Evolutionary conservation across 2,329 filamentous ascomycete species (phyloP).

Genomic region (Phaeosphaeria sp.): DNA sequence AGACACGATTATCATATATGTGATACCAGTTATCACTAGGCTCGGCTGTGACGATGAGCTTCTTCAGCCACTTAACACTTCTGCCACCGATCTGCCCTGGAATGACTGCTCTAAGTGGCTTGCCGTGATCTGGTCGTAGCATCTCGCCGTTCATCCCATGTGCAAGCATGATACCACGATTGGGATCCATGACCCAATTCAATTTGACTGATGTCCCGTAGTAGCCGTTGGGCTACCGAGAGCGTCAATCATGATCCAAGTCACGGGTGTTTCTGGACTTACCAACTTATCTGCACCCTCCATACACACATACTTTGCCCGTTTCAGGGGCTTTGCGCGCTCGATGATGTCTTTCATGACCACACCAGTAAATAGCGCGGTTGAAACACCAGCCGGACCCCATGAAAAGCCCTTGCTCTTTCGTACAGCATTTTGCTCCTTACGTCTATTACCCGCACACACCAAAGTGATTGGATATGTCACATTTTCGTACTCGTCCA

Average conservation of each 20-base stretch:
- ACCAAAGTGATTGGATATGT: constrained; percentile 89
- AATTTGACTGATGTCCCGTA: constrained; percentile 90
- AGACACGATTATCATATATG: constrained; percentile 88
- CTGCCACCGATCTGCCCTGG: constrained; percentile 91
- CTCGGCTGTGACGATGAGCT: constrained; percentile 74
- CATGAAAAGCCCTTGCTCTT: constrained; percentile 96
- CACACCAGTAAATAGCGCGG: constrained; percentile 85
- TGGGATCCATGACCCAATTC: constrained; percentile 85
- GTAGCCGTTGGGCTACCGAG: constrained; percentile 75
- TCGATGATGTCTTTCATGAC: constrained; percentile 74
- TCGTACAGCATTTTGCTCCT: constrained; percentile 89
- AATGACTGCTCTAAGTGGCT: constrained; percentile 80
- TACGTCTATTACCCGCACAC: constrained; percentile 88
- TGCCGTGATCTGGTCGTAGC: constrained; percentile 83
- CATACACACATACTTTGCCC: constrained; percentile 85
- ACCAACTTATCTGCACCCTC: constrained; percentile 84
- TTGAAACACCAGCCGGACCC: constrained; percentile 87
- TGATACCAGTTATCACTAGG: constrained; percentile 96
- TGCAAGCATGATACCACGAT: constrained; percentile 83
- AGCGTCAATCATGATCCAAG: constrained; percentile 13
- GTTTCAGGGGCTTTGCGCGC: constrained; percentile 70
- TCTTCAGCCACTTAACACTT: constrained; percentile 92
- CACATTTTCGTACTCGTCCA: constrained; percentile 77
- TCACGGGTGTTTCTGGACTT: constrained; percentile 19
- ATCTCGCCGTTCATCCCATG: constrained; percentile 89